Evolutionary conservation across 768 basidiomycete species (phyloP).

Genomic region (Zangia roseola): DNA sequence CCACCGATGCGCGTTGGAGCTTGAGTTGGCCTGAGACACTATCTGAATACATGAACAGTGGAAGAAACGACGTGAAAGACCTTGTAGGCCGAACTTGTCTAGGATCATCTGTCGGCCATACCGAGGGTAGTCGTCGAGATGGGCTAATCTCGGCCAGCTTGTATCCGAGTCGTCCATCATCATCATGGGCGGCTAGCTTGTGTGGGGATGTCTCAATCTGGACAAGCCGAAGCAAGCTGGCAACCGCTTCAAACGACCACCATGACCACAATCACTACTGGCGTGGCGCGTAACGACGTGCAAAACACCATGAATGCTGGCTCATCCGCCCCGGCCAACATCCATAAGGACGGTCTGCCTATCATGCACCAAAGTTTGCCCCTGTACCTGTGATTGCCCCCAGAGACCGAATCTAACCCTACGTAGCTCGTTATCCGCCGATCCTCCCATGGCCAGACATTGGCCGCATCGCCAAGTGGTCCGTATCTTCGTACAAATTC

Average conservation of each 20-base stretch:
- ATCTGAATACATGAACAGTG: conserved; percentile 1
- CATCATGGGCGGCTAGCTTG: not conserved
- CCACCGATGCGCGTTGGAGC: conserved; percentile 70
- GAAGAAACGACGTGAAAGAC: conserved; percentile 36
- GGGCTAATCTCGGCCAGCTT: conserved; percentile 30
- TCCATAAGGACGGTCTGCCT: conserved; percentile 37
- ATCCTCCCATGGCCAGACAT: conserved; percentile 77
- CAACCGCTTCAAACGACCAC: not conserved
- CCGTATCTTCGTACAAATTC: conserved; percentile 94
- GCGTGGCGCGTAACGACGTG: conserved; percentile 10
- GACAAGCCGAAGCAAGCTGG: too few relatives aligned
- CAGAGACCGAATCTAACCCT: not conserved
- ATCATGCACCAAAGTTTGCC: conserved; percentile 38
- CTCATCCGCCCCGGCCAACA: conserved; percentile 8
- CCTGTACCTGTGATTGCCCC: not conserved
- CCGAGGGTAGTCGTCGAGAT: conserved; percentile 72
- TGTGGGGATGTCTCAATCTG: too few relatives aligned
- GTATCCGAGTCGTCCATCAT: conserved; percentile 14
- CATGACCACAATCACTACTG: conserved; percentile 15
- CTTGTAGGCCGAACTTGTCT: conserved; percentile 82
- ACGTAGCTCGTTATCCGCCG: conserved; percentile 48
- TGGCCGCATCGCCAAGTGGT: conserved; percentile 88
- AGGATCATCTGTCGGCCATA: conserved; percentile 98
- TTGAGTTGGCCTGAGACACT: conserved; percentile 71
- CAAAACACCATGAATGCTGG: conserved; percentile 14